phyloP scores from a whole-genome alignment of 441 rosid species.

The Jatropha multifida region DNA sequence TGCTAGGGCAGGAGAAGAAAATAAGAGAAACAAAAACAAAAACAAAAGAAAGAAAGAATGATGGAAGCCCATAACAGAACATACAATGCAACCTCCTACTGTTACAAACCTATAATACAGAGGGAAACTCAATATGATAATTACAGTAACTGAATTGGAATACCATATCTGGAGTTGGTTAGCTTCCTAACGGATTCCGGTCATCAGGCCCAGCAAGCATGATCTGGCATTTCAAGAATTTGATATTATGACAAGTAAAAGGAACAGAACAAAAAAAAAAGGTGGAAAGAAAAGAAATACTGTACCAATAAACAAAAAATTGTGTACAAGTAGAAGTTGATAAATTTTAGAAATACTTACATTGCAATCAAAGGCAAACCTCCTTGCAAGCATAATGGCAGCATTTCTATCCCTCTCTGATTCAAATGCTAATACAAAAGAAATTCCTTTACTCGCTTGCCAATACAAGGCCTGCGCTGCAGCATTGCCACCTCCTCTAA shows the following conservation, averaged over 20 bases:
- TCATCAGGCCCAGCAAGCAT: slow-evolving; percentile 87
- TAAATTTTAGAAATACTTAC: slow-evolving; percentile 42
- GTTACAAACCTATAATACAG: slow-evolving; percentile 41
- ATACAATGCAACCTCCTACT: slow-evolving; percentile 33
- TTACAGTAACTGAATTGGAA: slow-evolving; percentile 44
- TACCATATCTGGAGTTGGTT: slow-evolving; percentile 10
- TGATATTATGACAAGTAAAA: background rate
- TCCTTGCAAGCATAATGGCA: slow-evolving; percentile 86
- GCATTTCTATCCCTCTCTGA: slow-evolving; percentile 88
- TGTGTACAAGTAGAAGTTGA: background rate
- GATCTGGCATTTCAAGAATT: slow-evolving; percentile 50
- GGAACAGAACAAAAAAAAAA: background rate
- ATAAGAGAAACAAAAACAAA: background rate
- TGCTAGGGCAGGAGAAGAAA: slow-evolving; percentile 18
- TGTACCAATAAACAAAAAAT: background rate
- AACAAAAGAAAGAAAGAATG: background rate
- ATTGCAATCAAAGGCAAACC: slow-evolving; percentile 94
- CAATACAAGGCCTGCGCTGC: slow-evolving; percentile 94
- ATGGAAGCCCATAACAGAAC: slow-evolving; percentile 26
- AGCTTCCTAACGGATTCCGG: slow-evolving; percentile 47
- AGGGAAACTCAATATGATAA: slow-evolving; percentile 30
- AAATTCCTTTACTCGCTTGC: slow-evolving; percentile 74
- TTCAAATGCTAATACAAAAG: slow-evolving; percentile 86
- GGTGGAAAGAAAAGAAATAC: background rate
- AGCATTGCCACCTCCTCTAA: slow-evolving; percentile 97